These are phyloP conservation scores for Boletellus ananas DNA, from an alignment of 768 basidiomycete genomes.

Conservation along the genomic window DNA sequence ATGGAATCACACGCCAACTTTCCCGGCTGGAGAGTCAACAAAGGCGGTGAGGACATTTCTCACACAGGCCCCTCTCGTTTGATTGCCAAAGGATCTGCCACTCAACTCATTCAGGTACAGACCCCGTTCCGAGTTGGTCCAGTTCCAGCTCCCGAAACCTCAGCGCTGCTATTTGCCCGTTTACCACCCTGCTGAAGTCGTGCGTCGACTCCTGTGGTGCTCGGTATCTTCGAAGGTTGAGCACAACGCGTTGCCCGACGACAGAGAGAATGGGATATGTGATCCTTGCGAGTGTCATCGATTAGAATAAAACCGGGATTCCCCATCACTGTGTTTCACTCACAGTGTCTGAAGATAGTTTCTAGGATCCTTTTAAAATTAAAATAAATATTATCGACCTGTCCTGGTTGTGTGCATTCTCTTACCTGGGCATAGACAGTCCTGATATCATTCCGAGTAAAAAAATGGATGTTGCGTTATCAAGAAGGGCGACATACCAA, in stretches of 20 bases:
- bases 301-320: not conserved
- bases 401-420: not conserved
- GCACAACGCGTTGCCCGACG: constrained; percentile 18
- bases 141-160: not conserved
- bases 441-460: constrained; percentile 3
- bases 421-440: constrained; percentile 7
- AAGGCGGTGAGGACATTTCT: too few relatives aligned
- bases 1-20: too few relatives aligned
- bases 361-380: not conserved
- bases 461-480: not conserved
- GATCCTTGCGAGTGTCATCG: not conserved
- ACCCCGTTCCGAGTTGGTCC: not conserved
- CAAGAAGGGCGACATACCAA: constrained; percentile 10
- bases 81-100: too few relatives aligned
- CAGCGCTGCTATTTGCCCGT: not conserved
- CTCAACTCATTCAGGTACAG: too few relatives aligned
- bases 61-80: too few relatives aligned
- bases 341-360: not conserved
- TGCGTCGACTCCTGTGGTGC: not conserved
- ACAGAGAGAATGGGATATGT: not conserved
- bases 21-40: too few relatives aligned
- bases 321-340: not conserved
- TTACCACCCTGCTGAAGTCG: not conserved
- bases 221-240: constrained; percentile 9
- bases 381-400: not conserved